These are phyloP conservation scores for Cocos nucifera DNA, from an alignment of 176 grass and related monocot genomes.

Conservation along the genomic window DNA sequence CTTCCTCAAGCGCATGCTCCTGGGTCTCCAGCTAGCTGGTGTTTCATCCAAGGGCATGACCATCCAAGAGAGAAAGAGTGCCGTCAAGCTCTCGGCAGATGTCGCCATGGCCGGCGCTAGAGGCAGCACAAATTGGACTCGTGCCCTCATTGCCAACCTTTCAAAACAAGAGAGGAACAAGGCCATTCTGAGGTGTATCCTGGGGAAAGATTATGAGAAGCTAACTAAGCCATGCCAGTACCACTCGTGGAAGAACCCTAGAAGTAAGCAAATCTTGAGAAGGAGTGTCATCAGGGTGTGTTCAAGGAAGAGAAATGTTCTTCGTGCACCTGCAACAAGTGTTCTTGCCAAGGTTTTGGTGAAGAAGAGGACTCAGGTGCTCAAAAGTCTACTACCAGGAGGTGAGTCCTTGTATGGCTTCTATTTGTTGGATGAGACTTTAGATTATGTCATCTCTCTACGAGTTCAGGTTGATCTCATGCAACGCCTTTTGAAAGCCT, in stretches of 20 bases:
- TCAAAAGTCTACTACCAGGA: conserved; percentile 6
- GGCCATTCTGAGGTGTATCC: conserved; percentile 9
- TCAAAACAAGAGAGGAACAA: conserved; percentile 8
- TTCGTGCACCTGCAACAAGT: not conserved
- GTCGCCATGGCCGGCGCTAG: conserved; percentile 43
- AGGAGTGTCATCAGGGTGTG: not conserved
- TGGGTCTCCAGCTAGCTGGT: conserved; percentile 18
- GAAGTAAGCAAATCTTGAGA: conserved; percentile 23
- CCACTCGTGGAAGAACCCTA: conserved; percentile 9
- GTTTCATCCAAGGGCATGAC: conserved; percentile 18
- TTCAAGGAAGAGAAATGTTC: not conserved
- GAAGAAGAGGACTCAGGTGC: conserved; percentile 11
- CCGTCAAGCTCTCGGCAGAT: conserved; percentile 45
- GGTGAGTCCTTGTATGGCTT: conserved; percentile 12
- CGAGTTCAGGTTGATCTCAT: conserved; percentile 9
- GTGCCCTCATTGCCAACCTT: conserved; percentile 14
- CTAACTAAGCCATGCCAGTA: conserved; percentile 13
- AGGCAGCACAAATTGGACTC: conserved; percentile 8
- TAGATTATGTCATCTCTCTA: conserved; percentile 7
- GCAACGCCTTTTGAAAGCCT: not conserved
- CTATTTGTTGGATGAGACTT: conserved; percentile 2
- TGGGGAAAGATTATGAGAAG: conserved; percentile 24
- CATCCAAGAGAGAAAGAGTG: conserved; percentile 34
- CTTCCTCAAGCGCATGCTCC: conserved; percentile 47
- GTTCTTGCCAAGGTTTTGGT: conserved; percentile 3